Evolutionary conservation across 495 filamentous ascomycete species (phyloP).

Genomic region (Amorphotheca resinae): DNA sequence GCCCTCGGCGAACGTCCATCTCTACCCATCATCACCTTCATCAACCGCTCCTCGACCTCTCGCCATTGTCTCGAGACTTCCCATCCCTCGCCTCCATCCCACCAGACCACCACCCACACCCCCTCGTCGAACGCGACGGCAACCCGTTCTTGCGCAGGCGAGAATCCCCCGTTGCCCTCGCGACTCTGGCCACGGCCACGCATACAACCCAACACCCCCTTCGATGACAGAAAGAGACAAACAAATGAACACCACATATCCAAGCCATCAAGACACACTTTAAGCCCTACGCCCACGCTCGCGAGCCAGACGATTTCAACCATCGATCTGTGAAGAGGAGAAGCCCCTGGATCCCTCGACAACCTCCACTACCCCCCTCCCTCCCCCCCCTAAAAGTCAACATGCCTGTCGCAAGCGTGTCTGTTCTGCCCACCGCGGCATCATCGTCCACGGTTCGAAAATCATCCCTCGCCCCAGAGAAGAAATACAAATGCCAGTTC

Average conservation of each 20-base stretch:
- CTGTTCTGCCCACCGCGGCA: slow-evolving; percentile 40
- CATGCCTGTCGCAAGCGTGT: slow-evolving; percentile 56
- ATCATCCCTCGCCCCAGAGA: slow-evolving; percentile 57
- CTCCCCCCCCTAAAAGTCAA: too few species aligned
- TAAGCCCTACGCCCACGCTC: slow-evolving; percentile 37
- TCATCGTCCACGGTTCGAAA: slow-evolving; percentile 48
- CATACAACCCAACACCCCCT: slow-evolving; percentile 23
- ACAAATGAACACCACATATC: slow-evolving; percentile 44
- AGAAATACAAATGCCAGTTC: slow-evolving; percentile 99
- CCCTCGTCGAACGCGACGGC: slow-evolving; percentile 24
- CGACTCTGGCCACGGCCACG: slow-evolving; percentile 24
- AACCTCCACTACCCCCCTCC: too few species aligned
- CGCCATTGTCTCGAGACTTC: slow-evolving; percentile 16
- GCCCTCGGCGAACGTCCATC: too few species aligned
- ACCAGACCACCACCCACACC: slow-evolving; percentile 24
- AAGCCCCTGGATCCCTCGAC: slow-evolving; percentile 26
- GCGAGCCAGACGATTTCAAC: slow-evolving; percentile 28
- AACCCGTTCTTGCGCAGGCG: slow-evolving; percentile 35
- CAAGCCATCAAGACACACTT: slow-evolving; percentile 44
- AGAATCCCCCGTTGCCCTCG: slow-evolving; percentile 27
- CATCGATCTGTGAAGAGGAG: slow-evolving; percentile 21
- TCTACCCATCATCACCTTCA: too few species aligned
- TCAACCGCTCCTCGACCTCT: slow-evolving; percentile 22
- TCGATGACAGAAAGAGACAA: slow-evolving; percentile 40
- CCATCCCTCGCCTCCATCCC: slow-evolving; percentile 36